Conservation (phyloP, 352 stramenopile species). For the Phytophthora syringae region DNA sequence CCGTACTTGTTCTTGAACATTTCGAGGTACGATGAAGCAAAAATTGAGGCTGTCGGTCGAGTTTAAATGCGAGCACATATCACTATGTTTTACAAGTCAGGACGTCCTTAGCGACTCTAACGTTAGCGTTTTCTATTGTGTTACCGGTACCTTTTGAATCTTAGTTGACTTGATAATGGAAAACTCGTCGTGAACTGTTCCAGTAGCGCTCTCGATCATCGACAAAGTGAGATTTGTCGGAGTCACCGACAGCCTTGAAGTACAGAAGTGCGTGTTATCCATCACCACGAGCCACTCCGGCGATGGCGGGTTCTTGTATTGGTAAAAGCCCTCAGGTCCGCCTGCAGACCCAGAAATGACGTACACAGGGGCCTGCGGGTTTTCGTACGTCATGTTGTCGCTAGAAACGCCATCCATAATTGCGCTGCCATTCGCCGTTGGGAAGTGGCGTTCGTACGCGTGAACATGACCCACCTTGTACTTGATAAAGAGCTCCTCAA, state of each 20-base stretch:
- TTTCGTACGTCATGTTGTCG: constrained; percentile 45
- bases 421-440: constrained; percentile 41
- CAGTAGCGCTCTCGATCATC: constrained; percentile 34
- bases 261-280: constrained; percentile 44
- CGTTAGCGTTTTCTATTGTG: too few species aligned
- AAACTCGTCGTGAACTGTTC: constrained; percentile 44
- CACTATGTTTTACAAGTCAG: too few species aligned
- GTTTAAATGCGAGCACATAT: too few species aligned
- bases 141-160: too few species aligned
- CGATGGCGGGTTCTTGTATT: constrained; percentile 26
- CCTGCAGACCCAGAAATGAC: constrained; percentile 49
- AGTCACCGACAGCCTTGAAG: constrained; percentile 35
- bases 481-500: constrained; percentile 66
- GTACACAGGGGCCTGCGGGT: constrained; percentile 57
- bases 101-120: too few species aligned
- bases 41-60: too few species aligned
- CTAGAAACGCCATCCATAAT: constrained; percentile 53
- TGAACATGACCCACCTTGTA: constrained; percentile 68
- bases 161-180: constrained; percentile 38
- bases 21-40: too few species aligned
- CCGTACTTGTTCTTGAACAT: too few species aligned
- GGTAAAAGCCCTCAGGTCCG: constrained; percentile 36
- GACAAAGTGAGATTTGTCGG: constrained; percentile 40
- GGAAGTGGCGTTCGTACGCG: constrained; percentile 58
- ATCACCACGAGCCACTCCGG: constrained; percentile 41